Evolutionary conservation across 805 yeast genomes (phyloP).

Genomic region (Lipomyces orientalis): DNA sequence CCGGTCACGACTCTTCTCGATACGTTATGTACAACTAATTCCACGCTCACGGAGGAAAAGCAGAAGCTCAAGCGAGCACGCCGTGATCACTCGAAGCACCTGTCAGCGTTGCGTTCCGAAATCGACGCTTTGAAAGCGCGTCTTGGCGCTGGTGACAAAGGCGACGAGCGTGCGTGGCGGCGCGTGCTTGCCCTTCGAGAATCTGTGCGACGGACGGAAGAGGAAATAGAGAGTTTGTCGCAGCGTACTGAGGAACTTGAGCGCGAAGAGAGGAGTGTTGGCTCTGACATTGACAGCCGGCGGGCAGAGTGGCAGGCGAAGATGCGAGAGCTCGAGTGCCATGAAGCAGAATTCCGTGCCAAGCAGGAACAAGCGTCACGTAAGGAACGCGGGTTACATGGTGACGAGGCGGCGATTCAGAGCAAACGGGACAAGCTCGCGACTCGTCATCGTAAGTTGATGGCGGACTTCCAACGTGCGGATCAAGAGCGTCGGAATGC

Average conservation of each 20-base stretch:
- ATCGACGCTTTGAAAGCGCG: constrained; percentile 59
- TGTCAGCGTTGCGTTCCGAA: constrained; percentile 59
- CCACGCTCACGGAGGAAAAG: constrained; percentile 62
- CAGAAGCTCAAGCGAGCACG: constrained; percentile 61
- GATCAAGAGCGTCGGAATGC: constrained; percentile 40
- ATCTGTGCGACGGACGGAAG: constrained; percentile 50
- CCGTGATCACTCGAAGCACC: constrained; percentile 62
- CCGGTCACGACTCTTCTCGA: constrained; percentile 70
- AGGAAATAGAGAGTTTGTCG: constrained; percentile 39
- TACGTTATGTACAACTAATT: constrained; percentile 67
- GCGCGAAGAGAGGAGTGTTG: constrained; percentile 19
- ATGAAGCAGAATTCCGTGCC: constrained; percentile 29
- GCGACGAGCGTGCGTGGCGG: constrained; percentile 62
- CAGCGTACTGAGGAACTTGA: constrained; percentile 22
- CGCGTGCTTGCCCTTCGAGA: constrained; percentile 59
- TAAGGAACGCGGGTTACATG: constrained; percentile 30
- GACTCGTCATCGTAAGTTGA: constrained; percentile 39
- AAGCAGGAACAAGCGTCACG: constrained; percentile 30
- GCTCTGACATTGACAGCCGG: constrained; percentile 13
- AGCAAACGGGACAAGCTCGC: constrained; percentile 41
- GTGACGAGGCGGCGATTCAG: constrained; percentile 40
- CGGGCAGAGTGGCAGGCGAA: constrained; percentile 36
- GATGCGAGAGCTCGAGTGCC: constrained; percentile 24
- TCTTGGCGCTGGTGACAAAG: constrained; percentile 55
- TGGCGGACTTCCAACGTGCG: constrained; percentile 40